Conservation (phyloP, 1,284 basidiomycete species). For the Golubevia pallescens region DNA sequence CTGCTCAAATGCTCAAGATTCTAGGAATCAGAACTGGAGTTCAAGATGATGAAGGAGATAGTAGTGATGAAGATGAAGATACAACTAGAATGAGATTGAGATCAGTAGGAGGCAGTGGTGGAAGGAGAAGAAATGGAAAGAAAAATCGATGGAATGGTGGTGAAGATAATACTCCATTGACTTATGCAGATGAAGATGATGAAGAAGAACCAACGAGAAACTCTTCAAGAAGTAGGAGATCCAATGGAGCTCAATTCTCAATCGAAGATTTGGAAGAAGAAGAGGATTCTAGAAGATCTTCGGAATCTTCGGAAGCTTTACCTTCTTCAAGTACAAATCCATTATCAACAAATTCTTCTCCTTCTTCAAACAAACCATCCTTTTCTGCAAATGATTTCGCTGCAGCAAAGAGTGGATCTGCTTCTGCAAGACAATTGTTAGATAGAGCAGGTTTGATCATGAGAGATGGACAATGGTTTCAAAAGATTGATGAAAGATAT, state of each 20-base stretch:
- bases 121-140: neutral
- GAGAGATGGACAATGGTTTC: conserved; percentile 86
- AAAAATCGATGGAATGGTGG: neutral
- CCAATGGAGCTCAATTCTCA: too few relatives aligned
- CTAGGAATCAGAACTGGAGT: conserved; percentile 95
- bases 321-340: too few relatives aligned
- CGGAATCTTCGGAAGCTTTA: too few relatives aligned
- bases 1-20: conserved; percentile 93
- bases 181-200: neutral
- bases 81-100: conserved; percentile 19
- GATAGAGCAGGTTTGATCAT: conserved; percentile 57
- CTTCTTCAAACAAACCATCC: too few relatives aligned
- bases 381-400: neutral
- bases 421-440: conserved; percentile 37
- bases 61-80: conserved; percentile 79
- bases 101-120: neutral
- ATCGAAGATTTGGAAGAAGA: too few relatives aligned
- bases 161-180: neutral
- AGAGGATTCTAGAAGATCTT: too few relatives aligned
- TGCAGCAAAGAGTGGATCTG: neutral
- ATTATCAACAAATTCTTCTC: too few relatives aligned
- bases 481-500: conserved; percentile 90
- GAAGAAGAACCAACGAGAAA: too few relatives aligned
- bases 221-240: too few relatives aligned
- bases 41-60: conserved; percentile 80